Evolutionary conservation across 768 basidiomycete species (phyloP).

Genomic region (Strobilomyces dryophilus): DNA sequence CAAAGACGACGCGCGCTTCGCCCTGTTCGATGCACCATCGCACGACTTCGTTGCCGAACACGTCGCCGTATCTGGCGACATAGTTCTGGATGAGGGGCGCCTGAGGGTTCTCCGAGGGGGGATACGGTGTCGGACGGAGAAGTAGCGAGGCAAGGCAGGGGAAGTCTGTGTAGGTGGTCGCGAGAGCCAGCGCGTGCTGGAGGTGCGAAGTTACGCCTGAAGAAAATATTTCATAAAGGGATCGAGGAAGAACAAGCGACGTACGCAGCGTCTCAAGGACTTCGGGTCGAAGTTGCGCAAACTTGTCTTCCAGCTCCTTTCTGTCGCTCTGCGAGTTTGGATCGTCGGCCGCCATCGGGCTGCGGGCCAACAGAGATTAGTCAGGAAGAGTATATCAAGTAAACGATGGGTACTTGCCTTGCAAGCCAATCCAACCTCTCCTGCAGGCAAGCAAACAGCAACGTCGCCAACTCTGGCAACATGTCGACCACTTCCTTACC

Average conservation of each 20-base stretch:
- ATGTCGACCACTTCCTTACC: constrained; percentile 44
- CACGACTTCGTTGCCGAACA: constrained; percentile 87
- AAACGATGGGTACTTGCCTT: constrained; percentile 37
- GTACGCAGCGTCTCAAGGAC: constrained; percentile 77
- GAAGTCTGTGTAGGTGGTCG: constrained; percentile 86
- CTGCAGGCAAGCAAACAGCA: constrained; percentile 61
- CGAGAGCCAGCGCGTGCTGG: constrained; percentile 72
- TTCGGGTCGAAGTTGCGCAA: constrained; percentile 68
- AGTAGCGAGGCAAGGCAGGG: constrained; percentile 80
- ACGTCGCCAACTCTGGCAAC: constrained; percentile 59
- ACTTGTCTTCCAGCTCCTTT: constrained; percentile 60
- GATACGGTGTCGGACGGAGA: constrained; percentile 60
- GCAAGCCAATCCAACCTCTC: constrained; percentile 68
- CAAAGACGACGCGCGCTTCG: constrained; percentile 78
- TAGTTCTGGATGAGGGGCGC: constrained; percentile 61
- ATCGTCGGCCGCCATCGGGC: constrained; percentile 43
- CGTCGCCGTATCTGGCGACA: constrained; percentile 72
- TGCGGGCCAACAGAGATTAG: constrained; percentile 22
- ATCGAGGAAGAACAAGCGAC: constrained; percentile 21
- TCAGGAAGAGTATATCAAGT: neutral
- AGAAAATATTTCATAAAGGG: neutral
- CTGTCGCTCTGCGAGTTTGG: constrained; percentile 51
- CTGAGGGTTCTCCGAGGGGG: constrained; percentile 62
- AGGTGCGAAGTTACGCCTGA: constrained; percentile 65
- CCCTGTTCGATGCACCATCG: constrained; percentile 91